These are phyloP conservation scores for Huntiella bhutanensis DNA, from an alignment of 2,329 filamentous ascomycete species.

Conservation along the genomic window DNA sequence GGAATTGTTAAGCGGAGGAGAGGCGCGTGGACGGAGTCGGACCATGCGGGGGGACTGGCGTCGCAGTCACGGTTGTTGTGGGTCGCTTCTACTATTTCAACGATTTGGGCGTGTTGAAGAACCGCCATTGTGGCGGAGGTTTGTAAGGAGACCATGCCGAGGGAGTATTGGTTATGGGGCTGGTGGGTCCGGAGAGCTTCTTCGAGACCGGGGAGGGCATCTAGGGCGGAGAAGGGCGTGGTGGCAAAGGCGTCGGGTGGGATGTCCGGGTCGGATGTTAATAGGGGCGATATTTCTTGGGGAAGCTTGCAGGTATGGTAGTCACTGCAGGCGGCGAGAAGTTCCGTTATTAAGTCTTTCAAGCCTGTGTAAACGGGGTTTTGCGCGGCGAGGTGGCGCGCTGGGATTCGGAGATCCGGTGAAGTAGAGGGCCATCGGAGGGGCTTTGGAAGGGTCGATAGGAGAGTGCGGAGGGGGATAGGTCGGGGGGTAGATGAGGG, in stretches of 20 bases:
- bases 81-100: constrained; percentile 7
- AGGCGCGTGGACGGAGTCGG: constrained; percentile 7
- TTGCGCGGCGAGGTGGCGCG: not conserved
- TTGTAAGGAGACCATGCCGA: constrained; percentile 7
- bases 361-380: too few species aligned
- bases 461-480: constrained; percentile 7
- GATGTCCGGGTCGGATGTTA: constrained; percentile 6
- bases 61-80: constrained; percentile 6
- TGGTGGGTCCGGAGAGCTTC: constrained; percentile 4
- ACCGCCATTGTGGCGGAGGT: constrained; percentile 9
- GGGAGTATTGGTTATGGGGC: constrained; percentile 4
- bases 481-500: not conserved
- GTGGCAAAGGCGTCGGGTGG: constrained; percentile 9
- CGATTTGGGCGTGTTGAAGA: constrained; percentile 6
- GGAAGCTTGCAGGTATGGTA: constrained; percentile 9
- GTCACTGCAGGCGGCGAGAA: constrained; percentile 1
- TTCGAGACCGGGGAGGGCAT: constrained; percentile 5
- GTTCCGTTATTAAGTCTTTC: not conserved
- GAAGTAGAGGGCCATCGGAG: constrained; percentile 3
- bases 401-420: constrained; percentile 2
- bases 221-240: constrained; percentile 3
- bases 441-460: constrained; percentile 7
- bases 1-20: constrained; percentile 6
- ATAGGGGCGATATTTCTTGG: constrained; percentile 4
- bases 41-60: constrained; percentile 4